Base-by-base conservation (phyloP, 257 asterid genomes). In the Galeopsis tetrahit region DNA sequence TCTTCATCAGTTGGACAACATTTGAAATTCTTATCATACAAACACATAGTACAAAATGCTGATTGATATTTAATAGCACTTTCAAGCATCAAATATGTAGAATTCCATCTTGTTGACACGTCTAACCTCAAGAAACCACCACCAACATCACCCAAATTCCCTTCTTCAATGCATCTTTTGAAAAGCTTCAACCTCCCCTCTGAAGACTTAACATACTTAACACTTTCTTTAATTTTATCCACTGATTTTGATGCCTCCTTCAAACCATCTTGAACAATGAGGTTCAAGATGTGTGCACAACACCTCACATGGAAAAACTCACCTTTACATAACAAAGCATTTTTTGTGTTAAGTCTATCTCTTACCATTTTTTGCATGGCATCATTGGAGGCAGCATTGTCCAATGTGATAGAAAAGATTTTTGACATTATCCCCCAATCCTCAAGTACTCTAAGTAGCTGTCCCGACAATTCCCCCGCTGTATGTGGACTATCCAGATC, bases 351-450 rank as follows among this genome's bases (percentile, higher is more conserved):
- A 0, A 58, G n/a, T 4, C 32, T 58, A 1, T 58, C 64, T 58
- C 8, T 58, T 1, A 58, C 33, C 10, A 10, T 4, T 6, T 13
- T 58, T 28, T 4, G 15, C 64, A 58, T 58, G 36, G 4, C 10
- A 32, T 28, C 39, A 58, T 58, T 60, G 8, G 28, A 7, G 10
- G 46, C 6, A 15, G 51, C 68, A 35, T 62, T 62, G 49, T 36
- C 53, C 5, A 46, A 44, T 10, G 51, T 44, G 51, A 44, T 2
- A 3, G 3, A 44, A 11, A 44, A 44, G 4, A 44, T 44, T 17
- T 65, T 65, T 21, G 70, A 65, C 2, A 4, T 31, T 42, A 65
- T 42, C 6, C 57, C 39, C 70, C 70, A 65, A 42, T 65, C 70
- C 39, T 28, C 17, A 43, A 65, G 36, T 57, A 65, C 56, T 65